phyloP scores from a whole-genome alignment of 768 basidiomycete species.

The Tricholoma saponaceum region DNA sequence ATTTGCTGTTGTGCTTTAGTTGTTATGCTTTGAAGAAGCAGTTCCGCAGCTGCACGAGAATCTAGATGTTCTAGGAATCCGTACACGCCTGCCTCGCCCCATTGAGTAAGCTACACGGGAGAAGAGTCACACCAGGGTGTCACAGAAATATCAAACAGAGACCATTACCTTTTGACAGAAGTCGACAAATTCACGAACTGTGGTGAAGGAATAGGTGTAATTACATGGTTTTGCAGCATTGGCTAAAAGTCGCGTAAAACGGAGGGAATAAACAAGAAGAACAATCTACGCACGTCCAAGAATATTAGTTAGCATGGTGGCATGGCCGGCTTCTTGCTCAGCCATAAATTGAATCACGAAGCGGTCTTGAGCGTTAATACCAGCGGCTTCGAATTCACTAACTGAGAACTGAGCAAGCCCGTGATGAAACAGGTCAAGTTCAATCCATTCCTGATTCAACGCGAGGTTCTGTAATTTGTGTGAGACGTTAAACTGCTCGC shows the following conservation, averaged over 20 bases:
- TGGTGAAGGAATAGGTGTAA: conserved; percentile 52
- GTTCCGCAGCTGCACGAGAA: conserved; percentile 7
- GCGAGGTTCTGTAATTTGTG: conserved; percentile 37
- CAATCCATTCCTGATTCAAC: conserved; percentile 42
- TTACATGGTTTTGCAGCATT: conserved; percentile 50
- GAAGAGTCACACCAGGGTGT: neutral
- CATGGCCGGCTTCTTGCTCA: conserved; percentile 62
- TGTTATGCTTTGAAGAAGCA: conserved; percentile 8
- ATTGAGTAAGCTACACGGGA: conserved; percentile 35
- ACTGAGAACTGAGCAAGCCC: conserved; percentile 50
- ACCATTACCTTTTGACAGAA: conserved; percentile 47
- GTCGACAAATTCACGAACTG: conserved; percentile 55
- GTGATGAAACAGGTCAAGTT: conserved; percentile 56
- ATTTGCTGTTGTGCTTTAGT: conserved; percentile 8
- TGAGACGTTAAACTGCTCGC: neutral
- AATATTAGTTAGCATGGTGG: conserved; percentile 48
- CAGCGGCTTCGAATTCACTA: conserved; percentile 52
- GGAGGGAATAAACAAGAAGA: neutral
- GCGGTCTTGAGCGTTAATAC: conserved; percentile 48
- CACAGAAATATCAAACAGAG: neutral
- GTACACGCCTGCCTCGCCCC: conserved; percentile 36
- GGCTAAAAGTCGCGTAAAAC: conserved; percentile 17
- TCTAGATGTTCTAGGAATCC: conserved; percentile 10
- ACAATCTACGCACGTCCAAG: conserved; percentile 29
- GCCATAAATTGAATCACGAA: conserved; percentile 60